Base-by-base conservation (phyloP, 768 basidiomycete species). In the Tulasnella sp. region DNA sequence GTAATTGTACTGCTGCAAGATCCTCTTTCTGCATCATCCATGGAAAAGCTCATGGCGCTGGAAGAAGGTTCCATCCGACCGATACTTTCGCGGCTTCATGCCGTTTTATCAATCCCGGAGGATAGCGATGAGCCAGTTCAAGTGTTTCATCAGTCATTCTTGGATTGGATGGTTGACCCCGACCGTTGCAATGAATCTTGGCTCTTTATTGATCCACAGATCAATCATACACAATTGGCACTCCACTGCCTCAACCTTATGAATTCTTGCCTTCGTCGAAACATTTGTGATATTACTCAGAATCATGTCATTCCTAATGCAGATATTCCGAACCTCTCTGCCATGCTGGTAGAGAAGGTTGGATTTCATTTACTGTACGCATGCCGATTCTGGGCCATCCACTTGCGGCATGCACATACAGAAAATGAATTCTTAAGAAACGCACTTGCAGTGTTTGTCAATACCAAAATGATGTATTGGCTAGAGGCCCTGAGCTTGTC, bases 91-190 rank as follows among this genome's bases (percentile, higher is more conserved):
- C 39, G 20, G 15, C 22, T 50, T 8, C 48, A 41, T 25, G 39
- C 48, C 41, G 37, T 50, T 25, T 27, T 50, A 15, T 15, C 31
- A 1, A 27, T 42, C 2, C 22, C 48, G 2, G 28, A 34, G 27
- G 8, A 25, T 22, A 15, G 7, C 2, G 46, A 48, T n/a, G 41
- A 20, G 12, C 37, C 19, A 12, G 24, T 37, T 52, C 48, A 24
- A 7, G 40, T 54, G n/a, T 29, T n/a, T 19, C 53, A 54, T 32
- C 53, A 20, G 12, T 54, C 53, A 4, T 54, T 54, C 49, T 50
- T 29, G 19, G 49, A 52, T 50, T 54, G 50, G 27, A 1, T 53
- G 15, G 53, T 29, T 8, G 46, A 53, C 10, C 33, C 47, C 1
- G 12, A 32, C 1, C 28, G 46, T 34, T 48, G 46, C 31, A 16